phyloP scores from a whole-genome alignment of 805 yeast genomes.

The Kluyveromyces dobzhanskii region DNA sequence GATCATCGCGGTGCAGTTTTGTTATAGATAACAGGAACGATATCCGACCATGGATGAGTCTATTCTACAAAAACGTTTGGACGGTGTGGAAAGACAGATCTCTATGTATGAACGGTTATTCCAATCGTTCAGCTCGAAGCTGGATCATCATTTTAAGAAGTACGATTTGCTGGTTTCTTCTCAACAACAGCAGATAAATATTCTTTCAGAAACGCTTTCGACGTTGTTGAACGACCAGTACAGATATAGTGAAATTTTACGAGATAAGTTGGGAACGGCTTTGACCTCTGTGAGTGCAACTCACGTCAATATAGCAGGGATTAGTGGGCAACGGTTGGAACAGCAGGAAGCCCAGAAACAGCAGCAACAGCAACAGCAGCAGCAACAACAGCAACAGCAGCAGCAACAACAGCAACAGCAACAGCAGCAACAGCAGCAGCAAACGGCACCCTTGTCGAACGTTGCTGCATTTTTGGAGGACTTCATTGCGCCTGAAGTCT shows the following conservation, averaged over 20 bases:
- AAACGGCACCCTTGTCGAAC: neutral
- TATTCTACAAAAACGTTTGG: constrained; percentile 15
- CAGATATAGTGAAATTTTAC: constrained; percentile 21
- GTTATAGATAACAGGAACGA: too few relatives aligned
- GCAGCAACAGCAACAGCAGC: constrained; percentile 5
- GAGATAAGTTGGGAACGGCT: constrained; percentile 19
- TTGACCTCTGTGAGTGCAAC: constrained; percentile 20
- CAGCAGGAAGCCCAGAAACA: constrained; percentile 10
- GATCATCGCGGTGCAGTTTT: too few relatives aligned
- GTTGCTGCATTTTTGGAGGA: constrained; percentile 4
- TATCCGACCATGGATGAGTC: constrained; percentile 6
- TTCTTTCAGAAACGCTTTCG: constrained; percentile 19
- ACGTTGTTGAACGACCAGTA: constrained; percentile 23
- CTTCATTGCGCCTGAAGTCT: neutral
- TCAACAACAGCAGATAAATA: constrained; percentile 27
- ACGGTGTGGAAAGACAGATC: constrained; percentile 23
- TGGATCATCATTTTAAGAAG: constrained; percentile 27
- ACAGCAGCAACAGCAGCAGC: constrained; percentile 4
- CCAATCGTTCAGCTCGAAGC: constrained; percentile 22
- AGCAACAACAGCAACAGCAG: constrained; percentile 3
- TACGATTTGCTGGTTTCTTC: constrained; percentile 23
- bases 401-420: constrained; percentile 10
- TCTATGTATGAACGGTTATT: constrained; percentile 25
- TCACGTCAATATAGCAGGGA: constrained; percentile 9
- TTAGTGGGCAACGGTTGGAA: constrained; percentile 4